Conservation (phyloP, 106 monocot genomes). For the Allium fistulosum region DNA sequence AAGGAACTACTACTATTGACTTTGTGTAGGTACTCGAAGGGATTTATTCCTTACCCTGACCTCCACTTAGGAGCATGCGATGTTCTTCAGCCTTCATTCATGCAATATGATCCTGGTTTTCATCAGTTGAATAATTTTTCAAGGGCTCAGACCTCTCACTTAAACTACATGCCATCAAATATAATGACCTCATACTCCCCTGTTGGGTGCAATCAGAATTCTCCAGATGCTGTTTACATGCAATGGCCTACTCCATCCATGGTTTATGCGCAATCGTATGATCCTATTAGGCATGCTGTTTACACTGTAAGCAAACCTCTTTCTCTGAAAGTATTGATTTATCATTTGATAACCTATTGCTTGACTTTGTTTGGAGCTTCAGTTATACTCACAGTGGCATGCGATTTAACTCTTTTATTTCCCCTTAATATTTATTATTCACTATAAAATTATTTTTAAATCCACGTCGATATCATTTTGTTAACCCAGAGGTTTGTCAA, state of each 20-base stretch:
- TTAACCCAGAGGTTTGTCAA: too few relatives aligned
- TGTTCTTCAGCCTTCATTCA: conserved; percentile 34
- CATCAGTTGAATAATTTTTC: conserved; percentile 29
- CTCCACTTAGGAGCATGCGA: conserved; percentile 31
- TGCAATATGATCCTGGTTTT: conserved; percentile 43
- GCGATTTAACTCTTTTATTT: neutral
- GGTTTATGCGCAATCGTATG: conserved; percentile 80
- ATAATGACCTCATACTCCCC: conserved; percentile 12
- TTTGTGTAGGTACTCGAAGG: conserved; percentile 50
- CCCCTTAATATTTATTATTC: neutral
- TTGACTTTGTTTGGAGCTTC: neutral
- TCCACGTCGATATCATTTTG: too few relatives aligned
- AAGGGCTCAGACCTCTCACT: conserved; percentile 16
- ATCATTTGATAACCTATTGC: neutral
- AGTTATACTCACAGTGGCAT: neutral
- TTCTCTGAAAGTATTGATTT: too few relatives aligned
- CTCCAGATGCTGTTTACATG: conserved; percentile 55
- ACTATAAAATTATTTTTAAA: too few relatives aligned
- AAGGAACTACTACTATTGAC: too few relatives aligned
- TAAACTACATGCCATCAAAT: conserved; percentile 22
- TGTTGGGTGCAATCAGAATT: conserved; percentile 36
- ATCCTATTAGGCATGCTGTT: conserved; percentile 49
- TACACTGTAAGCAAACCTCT: conserved; percentile 42
- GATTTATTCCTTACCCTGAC: conserved; percentile 25
- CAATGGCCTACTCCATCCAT: conserved; percentile 70